Percentiles rank a stretch among this genome's conserved stretches.
These are phyloP conservation scores for Sideroxylon spinosum DNA, from an alignment of 179 eudicot genomes.

Conservation along the genomic window DNA sequence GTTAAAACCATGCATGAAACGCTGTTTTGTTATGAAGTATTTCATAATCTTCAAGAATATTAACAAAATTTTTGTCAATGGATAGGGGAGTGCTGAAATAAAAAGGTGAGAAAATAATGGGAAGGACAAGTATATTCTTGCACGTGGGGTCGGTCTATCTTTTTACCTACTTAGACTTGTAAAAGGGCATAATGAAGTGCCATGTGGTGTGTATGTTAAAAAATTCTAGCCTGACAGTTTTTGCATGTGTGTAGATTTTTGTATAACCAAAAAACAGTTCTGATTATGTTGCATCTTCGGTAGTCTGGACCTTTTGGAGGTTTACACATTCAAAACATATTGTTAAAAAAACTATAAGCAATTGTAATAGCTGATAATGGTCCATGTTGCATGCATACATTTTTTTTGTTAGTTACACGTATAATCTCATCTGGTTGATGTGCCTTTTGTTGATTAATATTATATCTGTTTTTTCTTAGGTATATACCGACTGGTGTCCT, in stretches of 20 bases:
- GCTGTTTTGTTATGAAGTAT: not conserved
- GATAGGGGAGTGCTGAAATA: not conserved
- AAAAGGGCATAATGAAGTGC: not conserved
- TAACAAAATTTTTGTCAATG: not conserved
- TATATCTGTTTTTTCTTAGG: slow-evolving; percentile 40
- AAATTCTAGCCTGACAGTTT: not conserved
- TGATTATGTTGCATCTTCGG: not conserved
- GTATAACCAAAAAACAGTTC: not conserved
- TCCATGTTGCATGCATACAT: not conserved
- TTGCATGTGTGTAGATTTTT: not conserved
- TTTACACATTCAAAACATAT: not conserved
- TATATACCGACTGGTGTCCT: slow-evolving; percentile 91
- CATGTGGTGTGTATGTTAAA: not conserved
- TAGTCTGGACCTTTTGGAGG: not conserved
- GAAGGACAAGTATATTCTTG: not conserved
- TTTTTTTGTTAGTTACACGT: not conserved
- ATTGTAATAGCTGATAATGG: slow-evolving; percentile 2
- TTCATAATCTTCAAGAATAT: not conserved
- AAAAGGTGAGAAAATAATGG: not conserved
- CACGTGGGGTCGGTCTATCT: not conserved
- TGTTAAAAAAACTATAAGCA: not conserved
- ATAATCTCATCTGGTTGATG: no score
- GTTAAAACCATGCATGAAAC: not conserved
- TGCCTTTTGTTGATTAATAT: slow-evolving; percentile 7
- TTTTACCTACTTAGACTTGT: not conserved